Conservation (phyloP, 2,329 filamentous ascomycete genomes). For the Hypoxylon sp. region DNA sequence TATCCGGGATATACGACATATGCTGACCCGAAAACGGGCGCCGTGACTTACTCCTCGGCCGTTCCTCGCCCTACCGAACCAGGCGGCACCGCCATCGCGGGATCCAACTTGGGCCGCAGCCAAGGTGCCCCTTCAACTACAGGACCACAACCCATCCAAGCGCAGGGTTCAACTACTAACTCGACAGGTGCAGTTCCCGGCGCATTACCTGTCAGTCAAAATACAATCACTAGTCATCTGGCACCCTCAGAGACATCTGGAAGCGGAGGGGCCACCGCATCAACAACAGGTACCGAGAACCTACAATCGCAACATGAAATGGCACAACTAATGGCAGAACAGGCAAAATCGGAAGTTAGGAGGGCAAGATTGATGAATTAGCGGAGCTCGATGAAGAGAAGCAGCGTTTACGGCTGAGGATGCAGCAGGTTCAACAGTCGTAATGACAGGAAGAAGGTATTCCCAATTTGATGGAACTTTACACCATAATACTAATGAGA, state of each 20-base stretch:
- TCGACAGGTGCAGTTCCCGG: neutral
- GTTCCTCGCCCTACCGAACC: constrained; percentile 25
- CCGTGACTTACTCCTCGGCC: constrained; percentile 16
- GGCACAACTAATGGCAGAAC: constrained; percentile 12
- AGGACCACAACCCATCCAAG: constrained; percentile 7
- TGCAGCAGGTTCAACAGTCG: constrained; percentile 21
- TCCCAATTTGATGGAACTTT: neutral
- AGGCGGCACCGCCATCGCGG: constrained; percentile 9
- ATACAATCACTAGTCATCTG: neutral
- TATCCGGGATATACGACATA: constrained; percentile 27
- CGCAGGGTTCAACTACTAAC: neutral
- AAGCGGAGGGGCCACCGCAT: neutral
- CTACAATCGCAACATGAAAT: constrained; percentile 22
- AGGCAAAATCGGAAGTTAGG: constrained; percentile 26
- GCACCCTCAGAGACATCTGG: constrained; percentile 6
- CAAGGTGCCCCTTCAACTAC: constrained; percentile 2
- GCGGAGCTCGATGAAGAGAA: constrained; percentile 34
- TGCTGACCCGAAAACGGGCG: constrained; percentile 27
- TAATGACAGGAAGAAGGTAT: neutral
- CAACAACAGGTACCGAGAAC: constrained; percentile 7
- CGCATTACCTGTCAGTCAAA: no score
- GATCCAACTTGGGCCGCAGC: constrained; percentile 4
- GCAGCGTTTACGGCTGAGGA: constrained; percentile 26
- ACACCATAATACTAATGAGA: neutral
- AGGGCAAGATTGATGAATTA: constrained; percentile 27